phyloP scores from a whole-genome alignment of 495 filamentous ascomycete genomes.

The Tuber aestivum region DNA sequence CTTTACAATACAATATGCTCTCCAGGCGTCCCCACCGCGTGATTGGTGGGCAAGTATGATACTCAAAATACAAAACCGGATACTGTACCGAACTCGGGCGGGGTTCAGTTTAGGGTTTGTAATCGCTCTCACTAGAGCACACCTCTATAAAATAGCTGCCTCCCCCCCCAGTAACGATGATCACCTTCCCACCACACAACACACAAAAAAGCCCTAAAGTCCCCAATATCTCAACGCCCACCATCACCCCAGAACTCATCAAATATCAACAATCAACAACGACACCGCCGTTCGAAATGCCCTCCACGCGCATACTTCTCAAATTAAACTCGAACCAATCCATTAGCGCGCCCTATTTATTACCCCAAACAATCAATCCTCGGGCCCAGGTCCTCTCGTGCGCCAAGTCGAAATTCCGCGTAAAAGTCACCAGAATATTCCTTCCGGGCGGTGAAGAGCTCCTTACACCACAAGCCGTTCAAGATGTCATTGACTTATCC shows the following conservation, averaged over 20 bases:
- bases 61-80: too few species aligned
- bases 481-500: constrained; percentile 11
- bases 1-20: background rate
- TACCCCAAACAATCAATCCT: constrained; percentile 11
- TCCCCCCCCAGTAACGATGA: background rate
- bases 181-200: background rate
- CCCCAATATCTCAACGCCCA: background rate
- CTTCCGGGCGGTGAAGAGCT: constrained; percentile 43
- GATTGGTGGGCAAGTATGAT: background rate
- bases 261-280: background rate
- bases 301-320: constrained; percentile 26
- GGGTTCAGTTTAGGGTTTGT: background rate
- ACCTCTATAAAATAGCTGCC: background rate
- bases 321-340: constrained; percentile 31
- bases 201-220: background rate
- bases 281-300: too few species aligned
- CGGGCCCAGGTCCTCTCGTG: constrained; percentile 36
- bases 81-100: too few species aligned
- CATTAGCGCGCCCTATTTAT: constrained; percentile 20
- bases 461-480: constrained; percentile 37
- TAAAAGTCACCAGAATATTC: constrained; percentile 44
- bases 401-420: constrained; percentile 42
- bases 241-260: background rate
- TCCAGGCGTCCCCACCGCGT: background rate
- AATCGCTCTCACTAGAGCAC: background rate